phyloP scores from a whole-genome alignment of 2,329 filamentous ascomycete genomes.

The Stenocarpella maydis region DNA sequence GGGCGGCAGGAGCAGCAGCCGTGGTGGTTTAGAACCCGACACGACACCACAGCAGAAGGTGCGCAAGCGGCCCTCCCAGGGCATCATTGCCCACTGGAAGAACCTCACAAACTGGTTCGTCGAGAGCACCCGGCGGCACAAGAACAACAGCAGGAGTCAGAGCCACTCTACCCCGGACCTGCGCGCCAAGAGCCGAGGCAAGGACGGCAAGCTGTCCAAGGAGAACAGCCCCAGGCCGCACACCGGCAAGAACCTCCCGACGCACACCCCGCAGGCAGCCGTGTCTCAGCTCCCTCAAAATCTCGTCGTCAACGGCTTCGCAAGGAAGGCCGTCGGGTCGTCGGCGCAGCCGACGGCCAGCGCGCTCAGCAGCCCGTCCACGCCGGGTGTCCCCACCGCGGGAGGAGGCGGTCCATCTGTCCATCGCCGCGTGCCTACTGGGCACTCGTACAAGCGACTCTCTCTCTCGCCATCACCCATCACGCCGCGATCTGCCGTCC shows the following conservation, averaged over 20 bases:
- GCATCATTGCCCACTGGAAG: conserved; percentile 68
- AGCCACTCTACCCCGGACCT: conserved; percentile 69
- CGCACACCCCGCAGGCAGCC: conserved; percentile 48
- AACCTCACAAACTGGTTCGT: conserved; percentile 71
- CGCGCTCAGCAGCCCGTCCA: conserved; percentile 44
- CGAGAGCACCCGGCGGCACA: conserved; percentile 63
- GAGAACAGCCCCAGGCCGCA: conserved; percentile 66
- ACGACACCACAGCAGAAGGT: conserved; percentile 53
- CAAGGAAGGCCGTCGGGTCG: conserved; percentile 28
- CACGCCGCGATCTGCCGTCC: conserved; percentile 86
- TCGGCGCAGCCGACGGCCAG: conserved; percentile 35
- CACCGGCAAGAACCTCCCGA: conserved; percentile 63
- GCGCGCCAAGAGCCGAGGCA: conserved; percentile 56
- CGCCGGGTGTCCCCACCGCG: conserved; percentile 41
- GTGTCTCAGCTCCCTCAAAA: conserved; percentile 57
- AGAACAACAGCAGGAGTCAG: conserved; percentile 56
- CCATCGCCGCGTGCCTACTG: conserved; percentile 45
- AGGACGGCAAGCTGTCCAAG: conserved; percentile 54
- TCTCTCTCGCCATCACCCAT: conserved; percentile 87
- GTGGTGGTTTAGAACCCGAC: conserved; percentile 43
- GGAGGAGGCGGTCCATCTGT: conserved; percentile 29
- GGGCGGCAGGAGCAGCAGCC: conserved; percentile 43
- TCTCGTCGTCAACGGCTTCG: conserved; percentile 60
- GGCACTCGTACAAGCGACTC: conserved; percentile 70
- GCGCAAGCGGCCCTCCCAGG: conserved; percentile 65